Conservation (phyloP, 345 rosid genomes). For the Gossypium anomalum region DNA sequence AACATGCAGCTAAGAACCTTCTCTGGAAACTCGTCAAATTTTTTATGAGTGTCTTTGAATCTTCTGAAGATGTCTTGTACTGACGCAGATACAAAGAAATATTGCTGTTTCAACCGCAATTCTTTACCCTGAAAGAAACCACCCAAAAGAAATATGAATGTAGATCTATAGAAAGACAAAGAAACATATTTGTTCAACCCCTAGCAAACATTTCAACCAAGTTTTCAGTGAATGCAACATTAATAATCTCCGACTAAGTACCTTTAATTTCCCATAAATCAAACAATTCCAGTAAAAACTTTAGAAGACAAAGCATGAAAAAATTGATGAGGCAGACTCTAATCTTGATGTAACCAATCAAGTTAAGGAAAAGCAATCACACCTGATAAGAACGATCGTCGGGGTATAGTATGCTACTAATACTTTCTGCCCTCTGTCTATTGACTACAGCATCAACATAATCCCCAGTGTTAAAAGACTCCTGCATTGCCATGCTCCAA, state of each 20-base stretch:
- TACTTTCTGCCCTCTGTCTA: conserved; percentile 44
- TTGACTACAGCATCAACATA: conserved; percentile 45
- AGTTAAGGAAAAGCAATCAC: conserved; percentile 11
- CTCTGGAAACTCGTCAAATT: conserved; percentile 37
- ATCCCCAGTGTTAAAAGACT: conserved; percentile 44
- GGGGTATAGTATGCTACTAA: conserved; percentile 41
- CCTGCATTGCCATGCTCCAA: conserved; percentile 22
- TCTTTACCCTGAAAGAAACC: conserved; percentile 41
- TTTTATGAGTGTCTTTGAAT: conserved; percentile 40
- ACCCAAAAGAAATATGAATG: conserved; percentile 11
- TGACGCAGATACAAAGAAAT: conserved; percentile 46
- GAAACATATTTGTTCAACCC: neutral
- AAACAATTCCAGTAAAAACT: neutral
- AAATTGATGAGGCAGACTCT: neutral
- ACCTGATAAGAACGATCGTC: conserved; percentile 47
- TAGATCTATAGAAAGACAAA: neutral
- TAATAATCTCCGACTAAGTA: neutral
- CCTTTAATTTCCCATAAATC: neutral
- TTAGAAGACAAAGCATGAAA: neutral
- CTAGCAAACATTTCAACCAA: conserved; percentile 5
- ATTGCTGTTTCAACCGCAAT: conserved; percentile 47
- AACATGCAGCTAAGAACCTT: conserved; percentile 26
- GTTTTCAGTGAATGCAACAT: conserved; percentile 2
- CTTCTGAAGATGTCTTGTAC: conserved; percentile 46
- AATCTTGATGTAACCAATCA: conserved; percentile 8